Evolutionary conservation across 208 protist genomes (phyloP).

Genomic region (Acanthamoeba sp.): DNA sequence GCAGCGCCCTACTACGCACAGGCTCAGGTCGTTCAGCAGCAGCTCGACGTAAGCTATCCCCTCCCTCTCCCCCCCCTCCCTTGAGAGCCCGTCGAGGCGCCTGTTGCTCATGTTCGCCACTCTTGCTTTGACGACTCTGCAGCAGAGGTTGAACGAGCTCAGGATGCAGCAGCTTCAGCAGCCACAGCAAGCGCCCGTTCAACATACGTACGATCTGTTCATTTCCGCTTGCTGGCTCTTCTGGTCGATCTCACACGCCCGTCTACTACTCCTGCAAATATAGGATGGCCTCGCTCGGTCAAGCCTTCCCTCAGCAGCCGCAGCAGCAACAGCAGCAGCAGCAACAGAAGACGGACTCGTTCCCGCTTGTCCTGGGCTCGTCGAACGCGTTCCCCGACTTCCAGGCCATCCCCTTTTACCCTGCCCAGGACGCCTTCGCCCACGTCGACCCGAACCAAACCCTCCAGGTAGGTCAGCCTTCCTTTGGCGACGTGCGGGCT

Average conservation of each 20-base stretch:
- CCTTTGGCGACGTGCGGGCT: not conserved
- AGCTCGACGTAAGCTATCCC: not conserved
- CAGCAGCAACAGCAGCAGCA: not conserved
- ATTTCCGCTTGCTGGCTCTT: no score
- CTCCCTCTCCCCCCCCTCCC: not conserved
- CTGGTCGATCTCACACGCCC: no score
- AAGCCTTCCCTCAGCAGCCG: not conserved
- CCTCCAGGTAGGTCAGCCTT: not conserved
- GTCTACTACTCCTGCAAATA: no score
- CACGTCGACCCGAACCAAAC: not conserved
- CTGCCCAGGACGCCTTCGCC: not conserved
- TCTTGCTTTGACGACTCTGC: not conserved
- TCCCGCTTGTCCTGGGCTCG: not conserved
- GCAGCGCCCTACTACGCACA: not conserved
- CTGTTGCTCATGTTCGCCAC: not conserved
- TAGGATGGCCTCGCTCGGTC: not conserved
- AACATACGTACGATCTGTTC: not conserved
- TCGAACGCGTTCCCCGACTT: not conserved
- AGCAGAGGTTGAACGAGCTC: conserved; percentile 2
- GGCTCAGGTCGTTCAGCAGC: not conserved
- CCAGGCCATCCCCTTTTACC: not conserved
- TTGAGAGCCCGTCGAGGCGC: no score
- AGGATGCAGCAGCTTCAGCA: conserved; percentile 1
- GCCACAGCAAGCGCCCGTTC: not conserved
- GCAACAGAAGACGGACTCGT: not conserved